These are phyloP conservation scores for Baorangia bicolor DNA, from an alignment of 768 basidiomycete species.

Conservation along the genomic window DNA sequence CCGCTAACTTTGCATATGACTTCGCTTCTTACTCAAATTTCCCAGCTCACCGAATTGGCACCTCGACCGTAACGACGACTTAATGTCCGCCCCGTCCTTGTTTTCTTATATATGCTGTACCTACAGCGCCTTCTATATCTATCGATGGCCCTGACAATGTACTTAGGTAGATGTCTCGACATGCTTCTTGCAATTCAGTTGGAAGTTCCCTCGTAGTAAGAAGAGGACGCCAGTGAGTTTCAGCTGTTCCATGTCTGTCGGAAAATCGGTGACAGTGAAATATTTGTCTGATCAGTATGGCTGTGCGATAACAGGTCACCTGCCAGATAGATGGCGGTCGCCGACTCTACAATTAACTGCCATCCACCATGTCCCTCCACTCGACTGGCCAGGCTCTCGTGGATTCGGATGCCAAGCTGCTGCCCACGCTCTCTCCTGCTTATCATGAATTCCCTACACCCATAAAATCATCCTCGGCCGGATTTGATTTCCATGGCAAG, in stretches of 20 bases:
- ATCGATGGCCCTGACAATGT: too few species aligned
- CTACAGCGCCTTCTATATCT: too few species aligned
- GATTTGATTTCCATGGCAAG: conserved; percentile 75
- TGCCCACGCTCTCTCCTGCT: conserved; percentile 40
- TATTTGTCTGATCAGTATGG: neutral
- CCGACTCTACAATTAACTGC: too few species aligned
- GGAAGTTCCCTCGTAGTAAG: neutral
- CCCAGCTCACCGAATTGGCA: too few species aligned
- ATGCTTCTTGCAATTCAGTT: neutral
- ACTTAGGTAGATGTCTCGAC: neutral
- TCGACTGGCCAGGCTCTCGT: neutral
- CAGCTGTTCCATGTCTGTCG: neutral
- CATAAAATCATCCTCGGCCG: conserved; percentile 51
- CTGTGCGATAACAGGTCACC: neutral
- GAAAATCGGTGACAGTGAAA: neutral
- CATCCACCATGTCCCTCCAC: neutral
- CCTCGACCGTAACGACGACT: neutral
- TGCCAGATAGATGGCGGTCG: too few species aligned
- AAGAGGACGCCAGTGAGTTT: neutral
- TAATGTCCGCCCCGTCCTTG: neutral
- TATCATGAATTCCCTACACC: conserved; percentile 58
- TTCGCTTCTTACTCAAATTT: neutral
- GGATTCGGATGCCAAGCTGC: neutral
- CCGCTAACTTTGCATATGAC: neutral
- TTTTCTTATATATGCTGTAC: too few species aligned